Evolutionary conservation across 164 flowering plant genomes (phyloP).

Genomic region (Tetracentron sinense): DNA sequence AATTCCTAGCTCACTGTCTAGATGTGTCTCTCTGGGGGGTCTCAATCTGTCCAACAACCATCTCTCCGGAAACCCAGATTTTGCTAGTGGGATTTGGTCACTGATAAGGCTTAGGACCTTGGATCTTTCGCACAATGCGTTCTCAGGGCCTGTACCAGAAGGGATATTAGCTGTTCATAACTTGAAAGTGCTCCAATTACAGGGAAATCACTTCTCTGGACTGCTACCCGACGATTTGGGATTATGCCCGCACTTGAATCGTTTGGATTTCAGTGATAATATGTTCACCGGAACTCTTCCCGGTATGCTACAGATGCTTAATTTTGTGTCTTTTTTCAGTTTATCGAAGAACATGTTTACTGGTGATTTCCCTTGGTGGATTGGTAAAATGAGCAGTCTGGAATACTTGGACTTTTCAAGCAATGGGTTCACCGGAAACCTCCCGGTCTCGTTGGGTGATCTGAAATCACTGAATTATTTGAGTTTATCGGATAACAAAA

Average conservation of each 20-base stretch:
- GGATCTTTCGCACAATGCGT: constrained; percentile 63
- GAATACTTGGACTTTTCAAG: constrained; percentile 51
- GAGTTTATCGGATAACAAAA: constrained; percentile 45
- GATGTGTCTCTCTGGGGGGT: constrained; percentile 39
- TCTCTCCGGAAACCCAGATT: constrained; percentile 55
- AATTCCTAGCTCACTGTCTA: constrained; percentile 39
- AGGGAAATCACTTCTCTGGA: constrained; percentile 64
- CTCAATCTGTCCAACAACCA: constrained; percentile 66
- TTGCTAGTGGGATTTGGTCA: constrained; percentile 47
- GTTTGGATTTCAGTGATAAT: constrained; percentile 58
- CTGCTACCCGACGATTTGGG: constrained; percentile 64
- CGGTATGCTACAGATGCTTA: constrained; percentile 40
- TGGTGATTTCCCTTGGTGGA: constrained; percentile 70
- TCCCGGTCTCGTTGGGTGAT: constrained; percentile 59
- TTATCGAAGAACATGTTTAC: constrained; percentile 43
- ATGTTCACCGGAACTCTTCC: constrained; percentile 55
- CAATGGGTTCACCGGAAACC: constrained; percentile 50
- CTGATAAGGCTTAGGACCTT: constrained; percentile 50
- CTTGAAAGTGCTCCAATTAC: constrained; percentile 56
- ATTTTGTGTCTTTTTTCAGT: constrained; percentile 33
- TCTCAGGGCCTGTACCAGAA: constrained; percentile 55
- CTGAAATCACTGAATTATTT: constrained; percentile 46
- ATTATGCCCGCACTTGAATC: constrained; percentile 55
- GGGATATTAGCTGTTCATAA: constrained; percentile 51
- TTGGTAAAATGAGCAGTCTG: constrained; percentile 48